Evolutionary conservation across 495 filamentous ascomycete species (phyloP), one percentile per base, ranked within the genome.

Genomic region (Copromyces sp.): DNA sequence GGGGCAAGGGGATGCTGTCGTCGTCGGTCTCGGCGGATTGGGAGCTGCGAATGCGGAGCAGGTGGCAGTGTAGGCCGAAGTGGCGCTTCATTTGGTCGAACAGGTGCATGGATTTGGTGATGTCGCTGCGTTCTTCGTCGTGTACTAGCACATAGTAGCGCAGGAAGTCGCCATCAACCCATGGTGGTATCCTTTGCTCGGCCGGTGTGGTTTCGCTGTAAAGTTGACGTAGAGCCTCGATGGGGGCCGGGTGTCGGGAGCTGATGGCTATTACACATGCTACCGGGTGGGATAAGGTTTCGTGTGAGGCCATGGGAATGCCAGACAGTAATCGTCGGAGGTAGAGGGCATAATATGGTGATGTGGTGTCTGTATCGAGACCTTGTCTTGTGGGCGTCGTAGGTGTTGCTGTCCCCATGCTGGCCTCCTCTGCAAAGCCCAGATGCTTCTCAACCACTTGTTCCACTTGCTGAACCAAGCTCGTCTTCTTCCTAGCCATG

Each of bases 11-110:
- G 71, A 93, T 87, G 77, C 92, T 94, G 75, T 98, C 96, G 81
- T 98, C 95, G 82, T 98, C 96, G 1, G 93, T 94, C 44, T 93
- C 90, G 20, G 94, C 89, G 81, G 94, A 95, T 75, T 93, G 91
- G 71, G 89, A 90, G 76, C 92, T 94, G 75, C 95, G 88, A 32
- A 99, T 83, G 45, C 95, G 84, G 5, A 99, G 86, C 3, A 99
- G 86, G 80, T 98, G 95, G 79, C 95, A 99, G 80, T 98, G 94
- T 29, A 99, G 83, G 4, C 95, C 95, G 75, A 98, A 95, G 80
- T 97, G 93, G 37, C 94, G 88, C 81, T 98, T 98, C 95, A 99
- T 99, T 79, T 97, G 92, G 74, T 98, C 95, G 78, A 95, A 99
- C 32, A 98, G 84, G 59, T 87, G 87, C 78, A 92, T 96, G 40